phyloP scores from a whole-genome alignment of 495 filamentous ascomycete genomes.

The Chlorociboria aeruginascens region DNA sequence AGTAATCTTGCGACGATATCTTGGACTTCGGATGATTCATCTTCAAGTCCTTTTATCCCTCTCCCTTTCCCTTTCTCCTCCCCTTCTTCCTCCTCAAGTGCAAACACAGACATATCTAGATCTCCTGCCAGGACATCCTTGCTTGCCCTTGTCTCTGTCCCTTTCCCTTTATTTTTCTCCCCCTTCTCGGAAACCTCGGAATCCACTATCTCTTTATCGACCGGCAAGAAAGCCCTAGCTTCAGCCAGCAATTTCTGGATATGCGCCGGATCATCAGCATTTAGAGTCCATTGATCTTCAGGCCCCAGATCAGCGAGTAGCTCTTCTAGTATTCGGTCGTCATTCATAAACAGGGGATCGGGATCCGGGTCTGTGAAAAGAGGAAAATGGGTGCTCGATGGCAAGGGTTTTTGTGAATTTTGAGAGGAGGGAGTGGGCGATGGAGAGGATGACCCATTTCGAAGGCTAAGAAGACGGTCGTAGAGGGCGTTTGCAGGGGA shows the following conservation, averaged over 20 bases:
- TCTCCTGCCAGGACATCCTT: constrained; percentile 7
- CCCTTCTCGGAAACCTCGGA: not conserved
- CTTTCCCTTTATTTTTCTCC: not conserved
- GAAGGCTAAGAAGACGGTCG: constrained; percentile 21
- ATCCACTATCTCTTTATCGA: not conserved
- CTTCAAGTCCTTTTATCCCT: constrained; percentile 2
- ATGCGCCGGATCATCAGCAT: constrained; percentile 20
- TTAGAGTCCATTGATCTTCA: constrained; percentile 23
- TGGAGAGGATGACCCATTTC: constrained; percentile 14
- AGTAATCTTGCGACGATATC: constrained; percentile 14
- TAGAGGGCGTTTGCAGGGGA: constrained; percentile 20
- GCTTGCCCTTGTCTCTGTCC: not conserved
- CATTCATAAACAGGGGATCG: constrained; percentile 11
- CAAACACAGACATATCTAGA: constrained; percentile 19
- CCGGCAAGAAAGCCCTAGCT: constrained; percentile 15
- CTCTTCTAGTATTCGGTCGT: constrained; percentile 24
- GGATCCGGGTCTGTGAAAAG: not conserved
- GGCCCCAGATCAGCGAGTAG: constrained; percentile 25
- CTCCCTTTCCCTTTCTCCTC: not conserved
- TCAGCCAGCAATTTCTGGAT: constrained; percentile 21
- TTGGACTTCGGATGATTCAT: constrained; percentile 14
- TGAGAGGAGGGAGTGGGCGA: not conserved
- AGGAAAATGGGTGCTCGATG: too few species aligned
- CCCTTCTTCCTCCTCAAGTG: constrained; percentile 1
- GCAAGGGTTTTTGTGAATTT: too few species aligned